phyloP scores from a whole-genome alignment of 192 early-diverging fungal species.

The Lobosporangium transversale region DNA sequence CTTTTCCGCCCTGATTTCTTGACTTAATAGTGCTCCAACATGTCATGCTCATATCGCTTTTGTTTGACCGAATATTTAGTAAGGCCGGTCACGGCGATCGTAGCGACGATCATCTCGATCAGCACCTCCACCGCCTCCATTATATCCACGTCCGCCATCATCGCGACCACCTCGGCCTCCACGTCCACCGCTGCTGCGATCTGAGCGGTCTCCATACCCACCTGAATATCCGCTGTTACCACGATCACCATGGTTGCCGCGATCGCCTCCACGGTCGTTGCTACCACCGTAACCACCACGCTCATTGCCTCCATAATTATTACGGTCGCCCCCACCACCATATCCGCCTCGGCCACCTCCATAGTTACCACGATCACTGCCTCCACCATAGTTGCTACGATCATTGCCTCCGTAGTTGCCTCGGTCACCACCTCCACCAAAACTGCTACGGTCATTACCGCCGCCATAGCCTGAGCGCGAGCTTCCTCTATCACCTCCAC shows the following conservation, averaged over 20 bases:
- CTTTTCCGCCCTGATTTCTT: no score
- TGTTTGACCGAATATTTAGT: constrained; percentile 28
- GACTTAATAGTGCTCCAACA: no score
- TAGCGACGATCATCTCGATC: constrained; percentile 57
- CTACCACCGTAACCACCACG: constrained; percentile 47
- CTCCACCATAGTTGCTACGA: constrained; percentile 46
- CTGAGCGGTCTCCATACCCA: constrained; percentile 26
- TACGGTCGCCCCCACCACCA: constrained; percentile 7
- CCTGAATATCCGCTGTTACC: constrained; percentile 8
- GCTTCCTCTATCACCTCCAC: constrained; percentile 51
- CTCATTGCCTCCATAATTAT: constrained; percentile 27
- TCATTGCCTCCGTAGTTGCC: constrained; percentile 28
- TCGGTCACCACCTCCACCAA: constrained; percentile 19
- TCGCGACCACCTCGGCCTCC: constrained; percentile 49
- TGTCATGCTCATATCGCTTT: no score
- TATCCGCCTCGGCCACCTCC: constrained; percentile 16
- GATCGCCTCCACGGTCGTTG: constrained; percentile 21
- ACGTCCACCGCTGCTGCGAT: constrained; percentile 30
- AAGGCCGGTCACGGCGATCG: constrained; percentile 59
- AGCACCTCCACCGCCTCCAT: constrained; percentile 51
- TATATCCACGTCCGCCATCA: constrained; percentile 46
- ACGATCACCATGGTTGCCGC: constrained; percentile 10
- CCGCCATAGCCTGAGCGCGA: constrained; percentile 42
- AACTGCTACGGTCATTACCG: constrained; percentile 30
- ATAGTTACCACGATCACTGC: constrained; percentile 22